These are phyloP conservation scores for Heliocybe sulcata DNA, from an alignment of 1,284 basidiomycete species.

Conservation along the genomic window DNA sequence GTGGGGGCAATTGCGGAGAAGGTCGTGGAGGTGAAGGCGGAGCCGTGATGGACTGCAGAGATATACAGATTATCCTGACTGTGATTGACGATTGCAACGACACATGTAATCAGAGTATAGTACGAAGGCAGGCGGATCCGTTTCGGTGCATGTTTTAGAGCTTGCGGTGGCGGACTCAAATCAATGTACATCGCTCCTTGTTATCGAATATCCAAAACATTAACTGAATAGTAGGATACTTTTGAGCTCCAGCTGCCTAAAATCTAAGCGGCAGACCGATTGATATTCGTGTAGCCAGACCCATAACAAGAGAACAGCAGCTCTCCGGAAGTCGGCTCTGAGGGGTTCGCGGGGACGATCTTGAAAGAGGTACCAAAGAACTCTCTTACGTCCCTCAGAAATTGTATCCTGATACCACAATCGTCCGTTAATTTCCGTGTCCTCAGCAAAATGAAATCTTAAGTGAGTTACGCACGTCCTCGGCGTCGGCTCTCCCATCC, in stretches of 20 bases:
- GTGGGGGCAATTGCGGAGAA: too few species aligned
- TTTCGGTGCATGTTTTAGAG: too few species aligned
- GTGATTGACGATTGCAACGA: too few species aligned
- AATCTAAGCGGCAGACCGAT: slow-evolving; percentile 56
- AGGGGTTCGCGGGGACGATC: slow-evolving; percentile 37
- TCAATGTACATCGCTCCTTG: too few species aligned
- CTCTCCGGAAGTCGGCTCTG: slow-evolving; percentile 40
- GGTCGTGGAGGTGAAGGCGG: too few species aligned
- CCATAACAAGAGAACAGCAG: slow-evolving; percentile 76
- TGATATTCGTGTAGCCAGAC: slow-evolving; percentile 70
- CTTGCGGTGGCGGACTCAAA: too few species aligned
- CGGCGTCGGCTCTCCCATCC: slow-evolving; percentile 76
- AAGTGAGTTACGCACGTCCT: slow-evolving; percentile 60
- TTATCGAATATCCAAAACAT: too few species aligned
- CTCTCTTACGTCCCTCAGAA: slow-evolving; percentile 76
- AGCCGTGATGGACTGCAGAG: background rate
- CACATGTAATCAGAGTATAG: too few species aligned
- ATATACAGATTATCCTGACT: too few species aligned
- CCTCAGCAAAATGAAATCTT: background rate
- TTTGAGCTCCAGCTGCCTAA: background rate
- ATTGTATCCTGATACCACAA: slow-evolving; percentile 63
- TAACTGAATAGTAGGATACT: background rate
- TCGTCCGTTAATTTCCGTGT: background rate
- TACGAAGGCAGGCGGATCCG: too few species aligned
- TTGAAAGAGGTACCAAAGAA: slow-evolving; percentile 70